Evolutionary conservation across 2,329 filamentous ascomycete species (phyloP), one percentile per base, ranked within the genome.

Genomic region (Colletotrichum magnum): DNA sequence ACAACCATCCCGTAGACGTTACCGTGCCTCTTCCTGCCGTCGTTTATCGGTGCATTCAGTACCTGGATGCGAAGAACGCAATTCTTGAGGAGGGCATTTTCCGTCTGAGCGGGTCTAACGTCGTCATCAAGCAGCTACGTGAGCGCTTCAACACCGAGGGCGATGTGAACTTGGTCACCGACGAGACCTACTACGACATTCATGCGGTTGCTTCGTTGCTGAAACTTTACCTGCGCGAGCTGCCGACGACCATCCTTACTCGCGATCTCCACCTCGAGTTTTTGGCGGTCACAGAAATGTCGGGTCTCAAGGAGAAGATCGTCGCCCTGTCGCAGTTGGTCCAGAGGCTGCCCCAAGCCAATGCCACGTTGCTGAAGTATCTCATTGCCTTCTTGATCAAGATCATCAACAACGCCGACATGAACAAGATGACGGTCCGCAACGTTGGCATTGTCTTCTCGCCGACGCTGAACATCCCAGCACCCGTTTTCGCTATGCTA

Each of bases 401-500:
- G 76, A 95, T 99, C 75, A 94, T 98, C 77, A 94, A 96, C 80
- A 94, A 98, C 74, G 87, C 94, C 6, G 91, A 93, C 74, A 85
- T 92, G 71, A 99, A 99, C 84, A 98, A 98, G 86, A 99, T 99
- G 96, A 98, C 93, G 12, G 93, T 98, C 61, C 91, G 95, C 73
- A 99, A 99, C 77, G 94, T 99, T 63, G 95, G 96, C 72, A 98
- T 99, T 74, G 95, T 99, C 65, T 99, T 99, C 80, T 97, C 96
- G 16, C 96, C 96, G 0, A 98, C 96, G 0, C 87, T 99, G 62
- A 98, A 98, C 79, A 97, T 99, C 51, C 95, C 96, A 0, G 94
- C 94, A 0, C 95, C 95, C 0, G 92, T 99, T 12, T 98, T 99
- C 78, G 94, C 95, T 4, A 88, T 97, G 79, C 96, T 99, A 79